phyloP scores from a whole-genome alignment of 495 filamentous ascomycete genomes.

The Melanomma pulvis-pyrius region DNA sequence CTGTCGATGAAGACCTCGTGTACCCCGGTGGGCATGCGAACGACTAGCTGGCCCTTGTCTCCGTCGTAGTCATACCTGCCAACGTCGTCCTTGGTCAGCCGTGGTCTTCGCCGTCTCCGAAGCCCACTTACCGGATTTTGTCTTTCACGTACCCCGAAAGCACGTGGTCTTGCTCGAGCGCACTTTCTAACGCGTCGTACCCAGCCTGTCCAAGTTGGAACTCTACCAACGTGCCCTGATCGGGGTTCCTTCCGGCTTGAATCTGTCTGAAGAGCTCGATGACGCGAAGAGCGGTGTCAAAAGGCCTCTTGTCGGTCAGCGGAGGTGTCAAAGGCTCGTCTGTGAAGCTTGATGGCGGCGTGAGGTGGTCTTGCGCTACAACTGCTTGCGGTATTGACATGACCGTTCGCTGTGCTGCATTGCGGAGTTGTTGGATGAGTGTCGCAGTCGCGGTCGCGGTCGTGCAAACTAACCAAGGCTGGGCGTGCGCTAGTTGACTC shows the following conservation, averaged over 20 bases:
- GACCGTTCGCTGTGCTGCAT: slow-evolving; percentile 11
- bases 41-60: slow-evolving; percentile 7
- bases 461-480: slow-evolving; percentile 14
- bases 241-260: slow-evolving; percentile 12
- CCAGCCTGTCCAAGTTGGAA: slow-evolving; percentile 21
- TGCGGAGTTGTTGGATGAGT: slow-evolving; percentile 3
- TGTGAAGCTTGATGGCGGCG: slow-evolving; percentile 18
- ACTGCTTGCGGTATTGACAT: neutral
- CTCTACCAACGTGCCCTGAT: slow-evolving; percentile 10
- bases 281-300: neutral
- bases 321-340: slow-evolving; percentile 25
- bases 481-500: neutral
- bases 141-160: slow-evolving; percentile 23
- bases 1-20: slow-evolving; percentile 25
- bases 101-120: neutral
- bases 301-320: slow-evolving; percentile 20
- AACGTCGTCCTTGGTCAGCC: neutral
- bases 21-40: slow-evolving; percentile 28
- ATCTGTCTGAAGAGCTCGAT: slow-evolving; percentile 18
- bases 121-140: slow-evolving; percentile 16
- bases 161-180: slow-evolving; percentile 13
- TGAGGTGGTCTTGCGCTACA: slow-evolving; percentile 12
- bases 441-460: slow-evolving; percentile 6
- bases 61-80: slow-evolving; percentile 28
- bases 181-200: slow-evolving; percentile 21